Conservation (phyloP, 768 basidiomycete genomes). For the Astraeus odoratus region DNA sequence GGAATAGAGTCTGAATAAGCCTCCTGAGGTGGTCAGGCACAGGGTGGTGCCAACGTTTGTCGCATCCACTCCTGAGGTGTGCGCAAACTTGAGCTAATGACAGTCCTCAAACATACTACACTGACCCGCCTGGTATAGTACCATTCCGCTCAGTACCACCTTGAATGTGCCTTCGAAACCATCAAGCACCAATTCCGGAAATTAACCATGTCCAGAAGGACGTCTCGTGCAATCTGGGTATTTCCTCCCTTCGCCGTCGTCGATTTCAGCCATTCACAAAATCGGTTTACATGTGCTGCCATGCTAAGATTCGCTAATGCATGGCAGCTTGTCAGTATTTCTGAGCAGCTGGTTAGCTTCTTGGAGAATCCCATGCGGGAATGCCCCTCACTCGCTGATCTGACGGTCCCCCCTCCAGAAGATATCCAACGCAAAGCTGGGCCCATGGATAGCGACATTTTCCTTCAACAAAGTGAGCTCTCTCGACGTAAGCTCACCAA, state of each 20-base stretch:
- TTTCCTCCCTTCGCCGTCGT: constrained; percentile 54
- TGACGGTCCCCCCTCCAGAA: constrained; percentile 17
- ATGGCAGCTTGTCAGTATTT: constrained; percentile 65
- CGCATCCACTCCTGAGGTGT: too few species aligned
- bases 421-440: constrained; percentile 20
- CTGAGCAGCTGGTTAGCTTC: constrained; percentile 54
- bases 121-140: too few species aligned
- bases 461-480: constrained; percentile 19
- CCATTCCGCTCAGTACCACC: too few species aligned
- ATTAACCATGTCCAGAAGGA: constrained; percentile 56
- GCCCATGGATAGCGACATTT: constrained; percentile 22
- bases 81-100: too few species aligned
- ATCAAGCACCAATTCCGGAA: constrained; percentile 54
- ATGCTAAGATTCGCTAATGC: constrained; percentile 48
- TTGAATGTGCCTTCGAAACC: constrained; percentile 40
- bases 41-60: too few species aligned
- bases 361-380: constrained; percentile 59
- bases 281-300: constrained; percentile 50
- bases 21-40: too few species aligned
- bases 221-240: constrained; percentile 55
- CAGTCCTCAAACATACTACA: too few species aligned
- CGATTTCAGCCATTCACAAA: constrained; percentile 45
- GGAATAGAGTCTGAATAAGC: too few species aligned
- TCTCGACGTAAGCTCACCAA: too few species aligned
- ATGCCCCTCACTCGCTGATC: constrained; percentile 67